Base-by-base conservation (phyloP, 768 basidiomycete species). In the Zangia roseola region DNA sequence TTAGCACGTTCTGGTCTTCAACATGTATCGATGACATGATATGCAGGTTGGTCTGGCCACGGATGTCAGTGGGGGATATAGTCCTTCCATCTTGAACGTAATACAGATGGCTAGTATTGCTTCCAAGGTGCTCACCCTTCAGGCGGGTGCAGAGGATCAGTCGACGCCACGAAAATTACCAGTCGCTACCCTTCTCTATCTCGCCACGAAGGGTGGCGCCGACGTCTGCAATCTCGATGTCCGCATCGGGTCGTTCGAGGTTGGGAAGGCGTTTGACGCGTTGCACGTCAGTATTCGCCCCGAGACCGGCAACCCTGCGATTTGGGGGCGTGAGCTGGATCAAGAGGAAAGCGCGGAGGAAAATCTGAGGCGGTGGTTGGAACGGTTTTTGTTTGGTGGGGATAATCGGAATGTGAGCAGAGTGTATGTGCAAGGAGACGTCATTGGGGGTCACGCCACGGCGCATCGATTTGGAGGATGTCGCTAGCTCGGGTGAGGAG, bases 181-280 rank as follows among this genome's bases (percentile, higher is more conserved):
- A 2, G 74, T 91, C 25, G 69, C 84, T 5, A 81, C 89, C 1
- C 73, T 95, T 36, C 73, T 97, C 42, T 86, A 92, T 72, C 83
- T 97, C 52, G 93, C 94, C 5, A 97, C 94, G 3, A 70, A 87
- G 10, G 94, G 94, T 24, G 94, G 94, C 2, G 94, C 94, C 0
- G 70, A 80, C 21, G 82, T 98, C 0, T 94, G 91, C 60, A 72
- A 72, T 33, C 69, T 97, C 14, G 74, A 80, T 33, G 65, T 78
- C 19, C 74, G 72, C 37, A 74, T 88, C 13, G 93, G 93, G 9
- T 85, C 83, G 10, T 89, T 98, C 51, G 73, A 69, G 6, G 70
- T 74, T 1, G 91, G 91, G 1, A 94, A 92, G 68, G 83, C 81
- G 52, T 97, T 97, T 54, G 94, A 97, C 61, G 94, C 94, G 1